These are phyloP conservation scores for Pythium oligandrum DNA, from an alignment of 352 stramenopile species.

Conservation along the genomic window DNA sequence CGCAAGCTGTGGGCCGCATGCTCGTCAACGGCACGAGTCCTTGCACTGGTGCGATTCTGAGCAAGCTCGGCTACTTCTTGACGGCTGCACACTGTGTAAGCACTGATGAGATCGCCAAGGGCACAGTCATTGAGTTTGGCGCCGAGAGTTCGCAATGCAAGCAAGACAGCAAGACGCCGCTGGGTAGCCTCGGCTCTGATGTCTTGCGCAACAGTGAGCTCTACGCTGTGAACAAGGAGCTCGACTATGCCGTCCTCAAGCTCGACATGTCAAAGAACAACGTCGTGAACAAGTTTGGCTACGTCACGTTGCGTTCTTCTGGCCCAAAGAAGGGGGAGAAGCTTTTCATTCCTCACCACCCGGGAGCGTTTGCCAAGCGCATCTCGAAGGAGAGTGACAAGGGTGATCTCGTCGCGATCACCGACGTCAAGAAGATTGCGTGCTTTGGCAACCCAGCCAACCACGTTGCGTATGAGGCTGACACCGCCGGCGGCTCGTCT, in stretches of 20 bases:
- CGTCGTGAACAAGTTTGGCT: conserved; percentile 18
- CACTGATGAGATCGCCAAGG: conserved; percentile 8
- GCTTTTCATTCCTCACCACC: conserved; percentile 24
- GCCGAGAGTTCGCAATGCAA: conserved; percentile 17
- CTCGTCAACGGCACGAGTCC: conserved; percentile 22
- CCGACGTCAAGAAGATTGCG: neutral
- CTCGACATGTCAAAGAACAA: conserved; percentile 10
- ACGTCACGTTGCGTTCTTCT: conserved; percentile 10
- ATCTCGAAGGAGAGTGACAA: conserved; percentile 7
- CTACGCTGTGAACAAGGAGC: conserved; percentile 15
- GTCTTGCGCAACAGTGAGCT: conserved; percentile 16
- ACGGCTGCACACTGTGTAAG: conserved; percentile 25
- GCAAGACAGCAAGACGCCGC: conserved; percentile 15
- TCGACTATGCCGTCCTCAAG: conserved; percentile 27
- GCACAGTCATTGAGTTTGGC: conserved; percentile 21
- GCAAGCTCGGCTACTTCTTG: conserved; percentile 21
- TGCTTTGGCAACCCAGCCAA: too few relatives aligned
- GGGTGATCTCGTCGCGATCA: conserved; percentile 8
- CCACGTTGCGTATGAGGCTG: too few relatives aligned
- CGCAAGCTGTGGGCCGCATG: conserved; percentile 20
- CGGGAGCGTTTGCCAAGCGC: conserved; percentile 18
- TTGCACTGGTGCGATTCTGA: conserved; percentile 17
- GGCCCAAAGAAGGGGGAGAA: conserved; percentile 11
- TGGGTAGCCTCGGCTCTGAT: conserved; percentile 19
- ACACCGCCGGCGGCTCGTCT: conserved; percentile 4